Evolutionary conservation across 1,284 basidiomycete genomes (phyloP), one percentile per base, ranked within the genome.

Genomic region (Trichosporon ovoides): DNA sequence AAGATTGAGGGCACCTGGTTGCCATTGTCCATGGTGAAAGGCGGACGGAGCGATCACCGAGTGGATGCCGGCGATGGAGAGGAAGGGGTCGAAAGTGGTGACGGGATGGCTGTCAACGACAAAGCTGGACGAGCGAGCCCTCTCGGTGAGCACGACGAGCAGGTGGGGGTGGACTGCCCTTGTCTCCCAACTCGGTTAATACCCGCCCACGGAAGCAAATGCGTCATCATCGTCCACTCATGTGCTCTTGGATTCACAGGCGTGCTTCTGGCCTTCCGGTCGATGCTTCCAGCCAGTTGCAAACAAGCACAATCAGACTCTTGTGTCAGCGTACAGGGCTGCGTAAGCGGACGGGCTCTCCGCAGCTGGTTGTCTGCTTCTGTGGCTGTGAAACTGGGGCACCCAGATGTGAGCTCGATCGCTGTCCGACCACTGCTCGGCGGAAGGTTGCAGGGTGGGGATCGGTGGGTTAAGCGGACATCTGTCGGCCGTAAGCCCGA

Each of bases 1-100:
- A 55, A 54, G 24, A 58, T 20, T 16, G 52, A 57, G 14, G 51
- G 51, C 13, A 36, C 7, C 16, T 10, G 35, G 16, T 51, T 34
- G 33, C 33, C 19, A 20, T 18, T 51, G 49, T 51, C 49, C 33
- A 51, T 36, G 6, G 18, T 51, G n/a, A 2, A 33, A 18, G 16
- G 34, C 12, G 22, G 7, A n/a, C 43, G 43, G 22, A 16, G 43
- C 13, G 24, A 9, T 16, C n/a, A 22, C 28, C 13, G 24, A 22
- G 43, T 48, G 43, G 43, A 48, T 48, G 43, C 14, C 24, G 28
- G 28, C 11, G 33, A 6, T 19, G 40, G 22, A 35, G 31, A 35
- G 49, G 19, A 34, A 22, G 19, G n/a, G 49, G 22, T 13, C 11
- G 33, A 35, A 16, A 35, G 18, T 31, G 35, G 18, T 31, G 35